Conservation (phyloP, 306 rosid genomes). For the Acacia melanoxylon region DNA sequence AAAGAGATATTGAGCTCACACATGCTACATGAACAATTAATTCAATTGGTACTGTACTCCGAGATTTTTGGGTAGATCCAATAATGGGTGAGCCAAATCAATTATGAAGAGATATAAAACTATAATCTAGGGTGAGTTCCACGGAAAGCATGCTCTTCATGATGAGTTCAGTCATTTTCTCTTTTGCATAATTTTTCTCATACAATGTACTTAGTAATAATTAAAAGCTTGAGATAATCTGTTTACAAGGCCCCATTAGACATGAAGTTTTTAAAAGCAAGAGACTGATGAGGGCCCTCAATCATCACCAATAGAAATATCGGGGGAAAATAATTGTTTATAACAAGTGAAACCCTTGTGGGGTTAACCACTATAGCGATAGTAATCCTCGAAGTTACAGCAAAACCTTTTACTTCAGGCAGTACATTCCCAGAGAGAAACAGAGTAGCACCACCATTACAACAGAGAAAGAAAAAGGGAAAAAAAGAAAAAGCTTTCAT, state of each 20-base stretch:
- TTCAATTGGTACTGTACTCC: background rate
- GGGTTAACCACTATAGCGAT: background rate
- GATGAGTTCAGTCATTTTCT: background rate
- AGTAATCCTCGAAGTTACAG: background rate
- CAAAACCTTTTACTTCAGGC: background rate
- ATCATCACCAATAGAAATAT: conserved; percentile 12
- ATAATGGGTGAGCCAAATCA: background rate
- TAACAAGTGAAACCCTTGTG: background rate
- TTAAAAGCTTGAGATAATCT: background rate
- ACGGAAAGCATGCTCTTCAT: background rate
- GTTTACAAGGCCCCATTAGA: conserved; percentile 18
- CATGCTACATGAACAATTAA: background rate
- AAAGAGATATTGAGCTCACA: background rate
- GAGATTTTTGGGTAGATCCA: background rate
- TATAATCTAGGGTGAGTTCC: background rate
- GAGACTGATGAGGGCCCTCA: conserved; percentile 34
- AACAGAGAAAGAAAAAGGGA: background rate
- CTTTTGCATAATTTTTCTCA: background rate
- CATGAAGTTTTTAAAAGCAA: conserved; percentile 21
- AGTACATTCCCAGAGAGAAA: background rate
- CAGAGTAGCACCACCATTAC: background rate
- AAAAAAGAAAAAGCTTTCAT: background rate
- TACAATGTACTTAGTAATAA: background rate
- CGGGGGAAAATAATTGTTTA: background rate
- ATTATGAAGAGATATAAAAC: background rate